Conservation (phyloP, 2,329 filamentous ascomycete species). For the Lasiodiplodia hormozganensis region DNA sequence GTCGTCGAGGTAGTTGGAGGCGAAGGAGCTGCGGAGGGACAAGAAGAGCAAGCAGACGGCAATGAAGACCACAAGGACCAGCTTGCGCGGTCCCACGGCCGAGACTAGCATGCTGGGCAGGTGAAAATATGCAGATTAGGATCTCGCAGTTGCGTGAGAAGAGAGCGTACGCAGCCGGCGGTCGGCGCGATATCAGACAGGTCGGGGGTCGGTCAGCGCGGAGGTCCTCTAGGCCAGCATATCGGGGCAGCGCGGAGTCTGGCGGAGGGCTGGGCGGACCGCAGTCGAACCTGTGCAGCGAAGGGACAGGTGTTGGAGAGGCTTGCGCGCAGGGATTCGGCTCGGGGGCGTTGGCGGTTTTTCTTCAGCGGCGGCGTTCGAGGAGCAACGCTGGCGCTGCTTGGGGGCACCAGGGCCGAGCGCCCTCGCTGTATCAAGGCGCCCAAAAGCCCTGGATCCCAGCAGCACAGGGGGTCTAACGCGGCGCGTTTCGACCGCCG, state of each 20-base stretch:
- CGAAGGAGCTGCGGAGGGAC: constrained; percentile 28
- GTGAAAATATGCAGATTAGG: constrained; percentile 4
- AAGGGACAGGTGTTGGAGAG: constrained; percentile 26
- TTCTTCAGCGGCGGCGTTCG: constrained; percentile 23
- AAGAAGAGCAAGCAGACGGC: constrained; percentile 31
- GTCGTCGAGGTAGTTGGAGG: constrained; percentile 19
- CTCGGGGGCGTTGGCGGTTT: constrained; percentile 21
- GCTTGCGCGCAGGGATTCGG: constrained; percentile 25
- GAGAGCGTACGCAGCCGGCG: constrained; percentile 24
- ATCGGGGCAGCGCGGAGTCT: neutral
- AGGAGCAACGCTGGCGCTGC: constrained; percentile 11
- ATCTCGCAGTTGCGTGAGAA: neutral
- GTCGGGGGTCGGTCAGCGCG: constrained; percentile 6
- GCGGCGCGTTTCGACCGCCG: constrained; percentile 14
- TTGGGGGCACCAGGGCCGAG: constrained; percentile 14
- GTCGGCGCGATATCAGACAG: constrained; percentile 20
- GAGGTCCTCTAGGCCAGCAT: constrained; percentile 20
- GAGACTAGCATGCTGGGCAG: constrained; percentile 27
- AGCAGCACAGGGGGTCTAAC: constrained; percentile 24
- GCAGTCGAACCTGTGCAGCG: constrained; percentile 23
- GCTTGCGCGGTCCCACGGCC: constrained; percentile 30
- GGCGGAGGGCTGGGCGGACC: constrained; percentile 1
- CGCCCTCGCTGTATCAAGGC: constrained; percentile 27
- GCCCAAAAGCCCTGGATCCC: constrained; percentile 19
- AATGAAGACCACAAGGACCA: constrained; percentile 29